Base-by-base conservation (phyloP, 306 rosid genomes). In the Trifolium repens region DNA sequence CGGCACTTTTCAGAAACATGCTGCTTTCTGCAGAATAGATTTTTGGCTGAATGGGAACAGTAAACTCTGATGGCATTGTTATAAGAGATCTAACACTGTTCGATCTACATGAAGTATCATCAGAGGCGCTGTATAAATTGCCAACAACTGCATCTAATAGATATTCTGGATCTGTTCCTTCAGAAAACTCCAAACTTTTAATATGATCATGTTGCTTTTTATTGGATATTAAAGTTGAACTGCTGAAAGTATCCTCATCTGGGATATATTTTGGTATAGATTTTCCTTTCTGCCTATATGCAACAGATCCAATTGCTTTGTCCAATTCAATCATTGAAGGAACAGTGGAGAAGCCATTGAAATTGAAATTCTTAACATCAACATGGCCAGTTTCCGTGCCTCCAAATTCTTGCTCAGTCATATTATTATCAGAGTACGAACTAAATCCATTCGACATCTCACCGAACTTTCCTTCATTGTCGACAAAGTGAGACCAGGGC, bases 261-360 rank as follows among this genome's bases (percentile, higher is more conserved):
- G 75, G 71, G 39, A 76, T 67, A 47, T 80, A 72, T 77, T 84
- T 60, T 12, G 42, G 52, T 50, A 78, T 22, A 53, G 75, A 70
- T 52, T 85, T 89, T 52, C 70, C n/a, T 10, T 81, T 42, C n/a
- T 71, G 77, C 27, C 55, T 16, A 79, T 69, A 78, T 30, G 78
- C 53, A 82, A 75, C 40, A 64, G 88, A 76, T 50, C 86, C 93
- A 79, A 87, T 85, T 72, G 87, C 89, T 84, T 80, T 72, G 76
- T 85, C 88, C 79, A 89, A 88, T 79, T 86, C 97, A 72, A 79
- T 75, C 61, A 78, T 89, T 4, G 82, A 69, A 8, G 89, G 88
- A 76, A 87, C 84, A 61, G 74, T 74, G 67, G 77, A 78, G 66
- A 75, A 75, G 78, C 66, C 78, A n/a, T 76, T 71, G 70, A 42